Base-by-base conservation (phyloP, 768 basidiomycete genomes). In the Phlebiopsis gigantea region DNA sequence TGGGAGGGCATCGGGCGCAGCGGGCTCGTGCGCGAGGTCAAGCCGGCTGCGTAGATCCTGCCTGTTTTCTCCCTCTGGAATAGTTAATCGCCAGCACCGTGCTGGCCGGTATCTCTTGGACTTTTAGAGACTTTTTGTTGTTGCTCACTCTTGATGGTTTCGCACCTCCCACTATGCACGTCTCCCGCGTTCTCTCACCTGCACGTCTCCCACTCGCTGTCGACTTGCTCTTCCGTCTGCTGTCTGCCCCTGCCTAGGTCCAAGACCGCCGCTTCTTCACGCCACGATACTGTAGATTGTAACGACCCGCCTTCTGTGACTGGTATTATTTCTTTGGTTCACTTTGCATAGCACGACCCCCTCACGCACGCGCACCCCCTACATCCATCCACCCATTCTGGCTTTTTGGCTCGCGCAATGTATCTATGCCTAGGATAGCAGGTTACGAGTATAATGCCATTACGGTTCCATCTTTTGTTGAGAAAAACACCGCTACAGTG, bases 1-100 rank as follows among this genome's bases (percentile, higher is more conserved):
- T 81, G 80, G 63, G 85, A 85, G 58, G 84, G 82, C 10, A 71
- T 80, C n/a, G 81, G 83, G 4, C 66, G 74, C 57, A 87, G 84
- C 60, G 66, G 70, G 52, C 71, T 85, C 54, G 72, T 70, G 0
- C 73, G 73, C 53, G 75, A 75, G 60, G 73, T 75, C 21, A 44
- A 50, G 47, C 49, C 42, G 19, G 26, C 29, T 53, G 25, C n/a
- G 31, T 48, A 48, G 47, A 30, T 48, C 28, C 17, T 29, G 45
- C 22, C 22, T 46, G 42, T 15, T 22, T 22, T 46, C n/a, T n/a
- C n/a, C n/a, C n/a, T n/a, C n/a, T n/a, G n/a, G n/a, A n/a, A n/a
- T n/a, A n/a, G n/a, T n/a, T n/a, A n/a, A n/a, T n/a, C n/a, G n/a
- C n/a, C n/a, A n/a, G n/a, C n/a, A n/a, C n/a, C n/a, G n/a, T n/a